Conservation (phyloP, 139 green algal genomes). For the Spirogloea muscicola region DNA sequence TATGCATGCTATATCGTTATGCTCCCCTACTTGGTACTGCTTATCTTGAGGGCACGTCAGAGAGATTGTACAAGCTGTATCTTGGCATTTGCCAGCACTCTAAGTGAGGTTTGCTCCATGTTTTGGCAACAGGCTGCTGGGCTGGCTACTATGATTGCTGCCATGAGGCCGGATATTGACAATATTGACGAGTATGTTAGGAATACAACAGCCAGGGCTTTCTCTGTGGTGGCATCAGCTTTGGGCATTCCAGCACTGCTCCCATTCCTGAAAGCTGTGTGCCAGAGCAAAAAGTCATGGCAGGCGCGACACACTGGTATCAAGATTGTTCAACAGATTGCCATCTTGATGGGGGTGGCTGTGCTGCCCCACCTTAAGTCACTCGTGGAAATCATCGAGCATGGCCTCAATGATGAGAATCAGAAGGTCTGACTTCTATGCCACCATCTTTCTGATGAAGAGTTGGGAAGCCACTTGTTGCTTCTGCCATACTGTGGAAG, state of each 20-base stretch:
- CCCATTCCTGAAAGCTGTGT: slow-evolving; percentile 98
- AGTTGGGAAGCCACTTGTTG: neutral
- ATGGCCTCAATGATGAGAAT: slow-evolving; percentile 67
- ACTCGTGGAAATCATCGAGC: slow-evolving; percentile 96
- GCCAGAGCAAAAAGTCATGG: slow-evolving; percentile 93
- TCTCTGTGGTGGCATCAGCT: slow-evolving; percentile 85
- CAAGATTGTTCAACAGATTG: slow-evolving; percentile 99
- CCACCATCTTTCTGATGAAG: neutral
- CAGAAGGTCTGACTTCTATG: slow-evolving; percentile 49
- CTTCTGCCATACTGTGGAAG: neutral
- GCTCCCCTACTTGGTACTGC: no score
- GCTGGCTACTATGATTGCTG: slow-evolving; percentile 93
- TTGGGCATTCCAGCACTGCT: slow-evolving; percentile 95
- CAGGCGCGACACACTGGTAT: slow-evolving; percentile 96
- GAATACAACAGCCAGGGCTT: slow-evolving; percentile 91
- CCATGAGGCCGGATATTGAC: slow-evolving; percentile 99
- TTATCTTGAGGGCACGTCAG: no score
- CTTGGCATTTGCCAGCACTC: no score
- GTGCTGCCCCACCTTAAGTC: slow-evolving; percentile 94
- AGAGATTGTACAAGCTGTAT: no score
- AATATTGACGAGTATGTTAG: slow-evolving; percentile 98
- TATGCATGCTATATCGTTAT: no score
- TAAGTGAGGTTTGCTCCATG: no score
- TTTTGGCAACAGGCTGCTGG: slow-evolving; percentile 57
- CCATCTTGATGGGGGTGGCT: slow-evolving; percentile 89